phyloP scores from a whole-genome alignment of 2,329 filamentous ascomycete species.

The Pseudogymnoascus sp. region DNA sequence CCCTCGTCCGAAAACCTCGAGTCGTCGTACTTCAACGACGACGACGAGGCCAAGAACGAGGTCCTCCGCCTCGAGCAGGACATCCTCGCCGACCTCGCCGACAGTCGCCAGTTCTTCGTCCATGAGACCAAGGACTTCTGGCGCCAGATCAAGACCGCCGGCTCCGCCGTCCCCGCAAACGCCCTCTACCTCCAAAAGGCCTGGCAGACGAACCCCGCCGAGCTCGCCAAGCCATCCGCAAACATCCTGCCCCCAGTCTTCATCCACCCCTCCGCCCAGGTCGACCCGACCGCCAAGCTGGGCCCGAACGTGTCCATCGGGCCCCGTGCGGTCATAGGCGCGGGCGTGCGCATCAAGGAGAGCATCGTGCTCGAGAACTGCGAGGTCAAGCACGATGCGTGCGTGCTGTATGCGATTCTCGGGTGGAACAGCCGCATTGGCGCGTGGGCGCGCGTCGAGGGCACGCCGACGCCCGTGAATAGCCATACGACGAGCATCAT shows the following conservation, averaged over 20 bases:
- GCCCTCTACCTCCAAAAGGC: conserved; percentile 94
- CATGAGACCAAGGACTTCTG: conserved; percentile 99
- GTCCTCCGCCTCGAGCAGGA: conserved; percentile 95
- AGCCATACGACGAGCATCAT: conserved; percentile 92
- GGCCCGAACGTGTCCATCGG: conserved; percentile 96
- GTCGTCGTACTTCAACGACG: conserved; percentile 59
- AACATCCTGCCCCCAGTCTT: conserved; percentile 89
- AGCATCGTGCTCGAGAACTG: conserved; percentile 90
- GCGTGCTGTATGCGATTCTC: conserved; percentile 90
- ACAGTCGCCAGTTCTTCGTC: conserved; percentile 96
- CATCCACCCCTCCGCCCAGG: conserved; percentile 83
- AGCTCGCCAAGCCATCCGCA: conserved; percentile 74
- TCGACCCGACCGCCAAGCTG: conserved; percentile 92
- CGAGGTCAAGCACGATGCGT: conserved; percentile 95
- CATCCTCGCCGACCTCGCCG: conserved; percentile 87
- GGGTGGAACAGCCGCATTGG: conserved; percentile 95
- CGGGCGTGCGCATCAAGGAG: conserved; percentile 89
- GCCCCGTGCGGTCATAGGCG: conserved; percentile 74
- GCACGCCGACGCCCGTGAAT: conserved; percentile 76
- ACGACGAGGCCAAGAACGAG: conserved; percentile 68
- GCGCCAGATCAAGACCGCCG: conserved; percentile 99
- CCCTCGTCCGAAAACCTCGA: conserved; percentile 92
- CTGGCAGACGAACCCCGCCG: conserved; percentile 70
- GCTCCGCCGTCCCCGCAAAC: conserved; percentile 92
- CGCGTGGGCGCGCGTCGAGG: conserved; percentile 97